A percentile compares a stretch with the other conserved stretches of the same genome.
Evolutionary conservation across 345 rosid species (phyloP).

Genomic region (Eucalyptus erythrocorys): DNA sequence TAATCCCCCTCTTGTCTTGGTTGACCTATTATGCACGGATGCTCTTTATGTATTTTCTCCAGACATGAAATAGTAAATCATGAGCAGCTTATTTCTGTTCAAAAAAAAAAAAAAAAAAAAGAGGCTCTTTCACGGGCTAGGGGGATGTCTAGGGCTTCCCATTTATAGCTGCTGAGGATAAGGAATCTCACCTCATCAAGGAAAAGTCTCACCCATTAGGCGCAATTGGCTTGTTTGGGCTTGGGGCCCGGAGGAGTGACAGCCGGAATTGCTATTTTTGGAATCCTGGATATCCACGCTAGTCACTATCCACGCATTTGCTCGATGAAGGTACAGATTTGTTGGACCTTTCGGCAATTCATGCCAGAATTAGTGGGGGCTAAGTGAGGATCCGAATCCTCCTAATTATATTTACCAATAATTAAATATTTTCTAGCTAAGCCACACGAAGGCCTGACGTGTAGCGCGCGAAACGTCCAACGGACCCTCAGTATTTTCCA

Average conservation of each 20-base stretch:
- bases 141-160: neutral
- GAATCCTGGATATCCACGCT: neutral
- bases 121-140: neutral
- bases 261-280: neutral
- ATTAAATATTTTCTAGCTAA: neutral
- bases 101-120: no score
- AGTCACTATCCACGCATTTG: neutral
- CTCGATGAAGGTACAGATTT: neutral
- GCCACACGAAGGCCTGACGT: neutral
- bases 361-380: no score
- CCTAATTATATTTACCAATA: neutral
- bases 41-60: no score
- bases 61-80: no score
- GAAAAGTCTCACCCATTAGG: neutral
- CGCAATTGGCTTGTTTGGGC: neutral
- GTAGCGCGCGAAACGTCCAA: neutral
- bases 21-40: no score
- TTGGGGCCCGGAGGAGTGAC: neutral
- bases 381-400: neutral
- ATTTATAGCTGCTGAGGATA: neutral
- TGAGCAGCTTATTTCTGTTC: no score
- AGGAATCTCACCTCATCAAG: neutral
- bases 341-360: neutral
- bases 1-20: no score
- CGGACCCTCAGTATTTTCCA: neutral